Base-by-base conservation (phyloP, 345 rosid genomes). In the Syzygium aromaticum region DNA sequence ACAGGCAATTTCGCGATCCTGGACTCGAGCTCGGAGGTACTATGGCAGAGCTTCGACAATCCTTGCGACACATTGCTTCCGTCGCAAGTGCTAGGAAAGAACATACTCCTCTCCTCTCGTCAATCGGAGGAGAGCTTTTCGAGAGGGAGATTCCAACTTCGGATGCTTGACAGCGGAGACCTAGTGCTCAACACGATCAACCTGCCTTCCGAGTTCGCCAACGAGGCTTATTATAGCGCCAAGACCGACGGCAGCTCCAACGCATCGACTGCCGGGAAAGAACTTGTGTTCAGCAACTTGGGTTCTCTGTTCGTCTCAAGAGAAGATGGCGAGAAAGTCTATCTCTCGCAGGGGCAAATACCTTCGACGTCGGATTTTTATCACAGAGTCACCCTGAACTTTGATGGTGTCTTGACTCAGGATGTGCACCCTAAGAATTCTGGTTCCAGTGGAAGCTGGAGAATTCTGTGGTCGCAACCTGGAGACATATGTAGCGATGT, bases 31-130 rank as follows among this genome's bases (percentile, higher is more conserved):
- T 88, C 54, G 0, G 85, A 43, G 3, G 52, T 6, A 2, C 3
- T 84, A 3, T 92, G 92, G 93, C 57, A 86, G 89, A 90, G 90
- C 86, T 92, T 92, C 52, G 73, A 87, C 8, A 10, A 86, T 86
- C 93, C 94, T 33, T 40, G 86, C 0, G 93, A 91, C 57, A 93
- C 92, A 2, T 28, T 91, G 86, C 73, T 91, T 57, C 94, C 93
- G n/a, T 84, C 88, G 4, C 94, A 93, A 63, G 56, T 11, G 21
- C n/a, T 93, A 22, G 61, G 23, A 22, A 87, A 23, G 13, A 3
- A 3, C 8, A 86, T 59, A 1, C 0, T 3, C 22, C 89, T 92
- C 19, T 90, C 87, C 56, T 88, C 92, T 51, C 77, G 88, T n/a
- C 85, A 22, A 51, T 56, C 53, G 27, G 87, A 59, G 59, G 89